Base-by-base conservation (phyloP, 1,284 basidiomycete genomes). In the Singerocomus rubriflavus region DNA sequence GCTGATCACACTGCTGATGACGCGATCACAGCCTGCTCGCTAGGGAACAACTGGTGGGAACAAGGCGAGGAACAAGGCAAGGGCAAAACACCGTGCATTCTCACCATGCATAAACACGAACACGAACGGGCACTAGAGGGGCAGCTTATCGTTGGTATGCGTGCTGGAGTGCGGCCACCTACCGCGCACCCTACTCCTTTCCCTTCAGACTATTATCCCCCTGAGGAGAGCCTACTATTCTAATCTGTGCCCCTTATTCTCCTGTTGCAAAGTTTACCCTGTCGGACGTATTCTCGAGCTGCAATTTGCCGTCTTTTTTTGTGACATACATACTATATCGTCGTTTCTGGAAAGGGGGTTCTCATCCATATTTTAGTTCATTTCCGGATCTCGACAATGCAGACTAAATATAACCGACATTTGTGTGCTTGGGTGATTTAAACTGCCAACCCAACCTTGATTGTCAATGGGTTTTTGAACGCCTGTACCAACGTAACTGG, bases 11-110 rank as follows among this genome's bases (percentile, higher is more conserved):
- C 35, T 33, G 26, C 42, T 26, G 32, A 49, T 42, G 46, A 41
- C 43, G 35, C 44, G 30, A 54, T 49, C 35, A 26, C 37, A 33
- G 40, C 39, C 33, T 50, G 35, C 43, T 39, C 49, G 35, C 21
- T 21, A 21, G 59, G 47, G 42, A 44, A 51, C n/a, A 16, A 31
- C 21, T 39, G 53, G 46, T 51, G 59, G 36, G 34, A 44, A 40
- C 38, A 39, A 37, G 46, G 52, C 36, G 21, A 21, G 21, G 21
- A 21, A 21, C 21, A 21, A 21, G 21, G 21, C 21, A 34, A 54
- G 37, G 54, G 55, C 44, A 56, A 60, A 54, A 65, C 61, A 54
- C 50, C 67, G 64, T 42, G 39, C 30, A 47, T 64, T 64, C 57
- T 44, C 61, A 52, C 48, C 52, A 34, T 41, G 52, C 49, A 44